phyloP scores from a whole-genome alignment of 352 stramenopile species.

The Phytophthora multivora region DNA sequence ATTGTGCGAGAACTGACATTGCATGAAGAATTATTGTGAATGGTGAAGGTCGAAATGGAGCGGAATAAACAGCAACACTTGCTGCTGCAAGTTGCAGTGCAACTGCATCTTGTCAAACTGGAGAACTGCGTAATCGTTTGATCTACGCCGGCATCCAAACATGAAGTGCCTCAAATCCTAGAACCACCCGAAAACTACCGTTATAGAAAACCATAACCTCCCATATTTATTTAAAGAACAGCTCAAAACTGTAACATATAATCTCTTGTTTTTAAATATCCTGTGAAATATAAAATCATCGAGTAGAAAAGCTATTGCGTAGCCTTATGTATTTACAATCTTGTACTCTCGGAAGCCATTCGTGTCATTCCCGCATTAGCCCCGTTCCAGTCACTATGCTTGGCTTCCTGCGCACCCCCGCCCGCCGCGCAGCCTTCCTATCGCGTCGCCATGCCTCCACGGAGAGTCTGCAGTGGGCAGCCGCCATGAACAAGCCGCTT shows the following conservation, averaged over 20 bases:
- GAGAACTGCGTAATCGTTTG: slow-evolving; percentile 7
- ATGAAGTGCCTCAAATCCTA: slow-evolving; percentile 16
- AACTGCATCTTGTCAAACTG: slow-evolving; percentile 9
- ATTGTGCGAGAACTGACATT: slow-evolving; percentile 23
- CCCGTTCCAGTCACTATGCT: slow-evolving; percentile 25
- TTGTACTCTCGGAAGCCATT: slow-evolving; percentile 3
- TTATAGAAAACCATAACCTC: no score
- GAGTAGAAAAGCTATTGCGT: slow-evolving; percentile 1
- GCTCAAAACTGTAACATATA: no score
- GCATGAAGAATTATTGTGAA: slow-evolving; percentile 18
- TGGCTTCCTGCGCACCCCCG: slow-evolving; percentile 26
- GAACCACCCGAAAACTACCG: not conserved
- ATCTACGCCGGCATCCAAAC: slow-evolving; percentile 21
- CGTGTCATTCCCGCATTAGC: slow-evolving; percentile 28
- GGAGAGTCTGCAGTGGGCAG: slow-evolving; percentile 72
- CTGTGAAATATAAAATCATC: no score
- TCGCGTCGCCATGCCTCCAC: slow-evolving; percentile 52
- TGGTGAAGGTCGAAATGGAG: slow-evolving; percentile 18
- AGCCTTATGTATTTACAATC: slow-evolving; percentile 1
- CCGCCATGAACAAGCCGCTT: slow-evolving; percentile 89
- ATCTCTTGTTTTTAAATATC: no score
- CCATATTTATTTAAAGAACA: no score
- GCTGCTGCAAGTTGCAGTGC: slow-evolving; percentile 2
- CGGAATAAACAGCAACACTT: not conserved
- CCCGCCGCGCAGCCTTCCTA: slow-evolving; percentile 19